phyloP scores from a whole-genome alignment of 306 rosid species.

The Cyamopsis tetragonoloba region DNA sequence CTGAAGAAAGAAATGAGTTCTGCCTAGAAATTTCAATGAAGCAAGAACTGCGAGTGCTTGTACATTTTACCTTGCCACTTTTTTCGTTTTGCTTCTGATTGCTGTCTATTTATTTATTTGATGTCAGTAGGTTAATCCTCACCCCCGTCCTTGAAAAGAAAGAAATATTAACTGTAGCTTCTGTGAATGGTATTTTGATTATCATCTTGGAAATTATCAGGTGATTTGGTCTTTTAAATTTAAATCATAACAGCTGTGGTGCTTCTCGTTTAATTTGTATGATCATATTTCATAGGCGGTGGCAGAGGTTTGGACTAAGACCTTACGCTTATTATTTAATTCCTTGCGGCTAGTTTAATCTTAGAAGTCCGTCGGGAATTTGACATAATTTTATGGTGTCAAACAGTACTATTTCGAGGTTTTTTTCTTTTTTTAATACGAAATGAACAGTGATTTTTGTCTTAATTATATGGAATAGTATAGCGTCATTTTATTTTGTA shows the following conservation, averaged over 20 bases:
- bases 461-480: too few relatives aligned
- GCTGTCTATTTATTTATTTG: conserved; percentile 22
- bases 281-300: not conserved
- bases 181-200: conserved; percentile 12
- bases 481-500: too few relatives aligned
- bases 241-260: conserved; percentile 1
- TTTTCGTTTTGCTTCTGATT: conserved; percentile 3
- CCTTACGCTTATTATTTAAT: too few relatives aligned
- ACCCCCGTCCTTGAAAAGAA: not conserved
- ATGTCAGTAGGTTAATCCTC: conserved; percentile 5
- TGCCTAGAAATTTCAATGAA: conserved; percentile 28
- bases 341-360: too few relatives aligned
- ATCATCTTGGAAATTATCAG: conserved; percentile 26
- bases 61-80: conserved; percentile 36
- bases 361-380: too few relatives aligned
- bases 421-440: too few relatives aligned
- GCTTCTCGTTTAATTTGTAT: conserved; percentile 3
- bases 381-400: too few relatives aligned
- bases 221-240: conserved; percentile 28
- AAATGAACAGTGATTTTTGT: too few relatives aligned
- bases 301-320: too few relatives aligned
- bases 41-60: conserved; percentile 37
- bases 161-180: conserved; percentile 14
- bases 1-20: conserved; percentile 30
- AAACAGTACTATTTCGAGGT: too few relatives aligned